Base-by-base conservation (phyloP, 2,329 filamentous ascomycete genomes). In the Beauveria sp. region DNA sequence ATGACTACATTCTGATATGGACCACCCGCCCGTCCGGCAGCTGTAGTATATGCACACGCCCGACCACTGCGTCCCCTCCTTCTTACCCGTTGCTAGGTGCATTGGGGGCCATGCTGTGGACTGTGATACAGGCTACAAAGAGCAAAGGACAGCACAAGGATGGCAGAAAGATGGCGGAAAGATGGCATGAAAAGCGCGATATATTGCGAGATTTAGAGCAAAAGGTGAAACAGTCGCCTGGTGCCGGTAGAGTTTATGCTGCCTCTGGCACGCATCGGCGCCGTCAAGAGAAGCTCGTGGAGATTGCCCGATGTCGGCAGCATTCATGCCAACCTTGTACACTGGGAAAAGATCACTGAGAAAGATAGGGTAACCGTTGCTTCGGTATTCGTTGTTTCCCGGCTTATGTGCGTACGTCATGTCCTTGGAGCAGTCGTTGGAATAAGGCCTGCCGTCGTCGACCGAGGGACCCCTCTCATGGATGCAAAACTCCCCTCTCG, bases 21-120 rank as follows among this genome's bases (percentile, higher is more conserved):
- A 10, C 20, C 8, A 16, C 20, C 30, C 50, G 12, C 30, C 30
- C 37, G 24, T 20, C 37, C 52, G 52, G 22, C 44, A 57, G 55
- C 55, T 48, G 41, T 34, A 3, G 30, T 34, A 30, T 34, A 59
- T 59, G 55, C 55, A 59, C 55, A 59, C 55, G 9, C 55, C 55
- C 55, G n/a, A 40, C 46, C 55, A 59, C 43, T 18, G 14, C 22
- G 5, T 28, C 37, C 5, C 10, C 18, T 51, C 18, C 30, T 52
- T 22, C 22, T 22, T 43, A 37, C 20, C n/a, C 24, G 24, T 51
- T 48, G 44, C n/a, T 30, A 14, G 52, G 52, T 28, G 22, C 37
- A 24, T 56, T 56, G 54, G 41, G 54, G 54, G 54, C 54, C 22
- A 28, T 37, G n/a, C 28, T 28, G 55, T 50, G 44, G 8, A 41